phyloP scores from a whole-genome alignment of 179 eudicot species.

The Carnegiea gigantea region DNA sequence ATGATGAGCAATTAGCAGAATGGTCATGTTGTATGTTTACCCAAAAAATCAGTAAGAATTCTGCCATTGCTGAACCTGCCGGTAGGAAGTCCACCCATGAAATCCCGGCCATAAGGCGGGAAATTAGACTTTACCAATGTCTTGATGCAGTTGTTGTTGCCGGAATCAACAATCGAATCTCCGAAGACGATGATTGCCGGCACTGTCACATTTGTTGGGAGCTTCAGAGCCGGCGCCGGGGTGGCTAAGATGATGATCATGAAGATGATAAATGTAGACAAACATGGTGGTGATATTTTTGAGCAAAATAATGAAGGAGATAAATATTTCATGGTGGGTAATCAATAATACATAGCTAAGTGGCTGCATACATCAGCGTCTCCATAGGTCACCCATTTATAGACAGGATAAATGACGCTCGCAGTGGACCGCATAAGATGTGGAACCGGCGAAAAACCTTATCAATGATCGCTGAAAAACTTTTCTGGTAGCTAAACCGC shows the following conservation, averaged over 20 bases:
- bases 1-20: no score
- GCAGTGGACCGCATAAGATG: no score
- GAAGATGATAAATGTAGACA: neutral
- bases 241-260: neutral
- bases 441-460: no score
- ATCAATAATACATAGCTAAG: neutral
- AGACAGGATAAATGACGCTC: no score
- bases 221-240: neutral
- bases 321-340: neutral
- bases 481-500: no score
- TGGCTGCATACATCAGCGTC: no score
- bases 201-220: conserved; percentile 4
- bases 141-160: conserved; percentile 35
- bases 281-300: neutral
- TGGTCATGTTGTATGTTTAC: no score
- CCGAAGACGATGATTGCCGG: conserved; percentile 38
- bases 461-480: no score
- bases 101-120: conserved; percentile 40
- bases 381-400: no score
- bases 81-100: conserved; percentile 31
- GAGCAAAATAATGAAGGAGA: neutral
- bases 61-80: conserved; percentile 22
- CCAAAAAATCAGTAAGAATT: no score
- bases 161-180: conserved; percentile 43
- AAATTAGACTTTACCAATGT: conserved; percentile 23